phyloP scores from a whole-genome alignment of 1,284 basidiomycete genomes.

The Albatrellus sp. region DNA sequence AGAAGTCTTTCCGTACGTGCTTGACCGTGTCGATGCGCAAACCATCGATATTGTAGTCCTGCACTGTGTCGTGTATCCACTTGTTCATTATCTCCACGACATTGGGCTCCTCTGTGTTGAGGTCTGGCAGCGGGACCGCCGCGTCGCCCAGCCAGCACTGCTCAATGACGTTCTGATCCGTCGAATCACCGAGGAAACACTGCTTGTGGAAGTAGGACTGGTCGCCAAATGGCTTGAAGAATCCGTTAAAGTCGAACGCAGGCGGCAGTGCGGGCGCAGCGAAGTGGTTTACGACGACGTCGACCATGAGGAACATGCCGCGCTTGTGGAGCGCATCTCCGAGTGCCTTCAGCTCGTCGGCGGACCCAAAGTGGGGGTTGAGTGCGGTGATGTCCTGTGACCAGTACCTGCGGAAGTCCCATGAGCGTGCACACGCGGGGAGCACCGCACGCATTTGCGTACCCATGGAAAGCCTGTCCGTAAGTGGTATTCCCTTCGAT shows the following conservation, averaged over 20 bases:
- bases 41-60: slow-evolving; percentile 56
- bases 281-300: slow-evolving; percentile 69
- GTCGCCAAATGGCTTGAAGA: slow-evolving; percentile 4
- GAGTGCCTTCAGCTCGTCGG: slow-evolving; percentile 60
- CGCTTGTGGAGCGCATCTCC: slow-evolving; percentile 55
- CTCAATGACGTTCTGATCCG: slow-evolving; percentile 50
- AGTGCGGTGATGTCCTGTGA: slow-evolving; percentile 49
- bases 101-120: slow-evolving; percentile 54
- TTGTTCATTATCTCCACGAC: slow-evolving; percentile 46
- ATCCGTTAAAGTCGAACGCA: slow-evolving; percentile 22
- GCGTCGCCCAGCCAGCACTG: slow-evolving; percentile 72
- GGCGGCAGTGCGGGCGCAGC: slow-evolving; percentile 46
- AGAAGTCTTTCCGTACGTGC: slow-evolving; percentile 56
- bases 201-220: slow-evolving; percentile 52
- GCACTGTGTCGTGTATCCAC: slow-evolving; percentile 55
- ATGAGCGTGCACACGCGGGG: slow-evolving; percentile 10
- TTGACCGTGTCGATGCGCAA: slow-evolving; percentile 68
- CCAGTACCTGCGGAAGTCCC: slow-evolving; percentile 32
- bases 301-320: slow-evolving; percentile 74
- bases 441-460: neutral
- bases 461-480: slow-evolving; percentile 59
- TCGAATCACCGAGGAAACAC: slow-evolving; percentile 46
- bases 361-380: slow-evolving; percentile 60
- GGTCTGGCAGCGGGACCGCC: slow-evolving; percentile 58
- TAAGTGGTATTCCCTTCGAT: slow-evolving; percentile 58